Base-by-base conservation (phyloP, 2,329 filamentous ascomycete genomes). In the Seiridium unicorne region DNA sequence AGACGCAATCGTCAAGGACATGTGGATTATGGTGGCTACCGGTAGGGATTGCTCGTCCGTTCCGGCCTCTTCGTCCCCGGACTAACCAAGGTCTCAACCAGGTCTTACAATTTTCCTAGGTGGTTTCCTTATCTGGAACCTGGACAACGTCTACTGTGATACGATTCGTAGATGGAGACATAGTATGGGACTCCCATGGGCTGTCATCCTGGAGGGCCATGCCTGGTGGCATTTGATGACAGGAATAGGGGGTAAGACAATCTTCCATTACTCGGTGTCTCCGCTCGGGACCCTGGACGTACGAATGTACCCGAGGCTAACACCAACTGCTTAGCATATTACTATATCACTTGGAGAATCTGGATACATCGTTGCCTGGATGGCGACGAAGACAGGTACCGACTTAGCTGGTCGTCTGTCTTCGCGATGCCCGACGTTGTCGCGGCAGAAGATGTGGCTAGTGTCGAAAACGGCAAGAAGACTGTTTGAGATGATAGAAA, bases 291-390 rank as follows among this genome's bases (percentile, higher is more conserved):
- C 32, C n/a, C n/a, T 51, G 3, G 10, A 13, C 11, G 32, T 48
- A 44, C 11, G 7, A 3, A 18, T 31, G n/a, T 11, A 32, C 10
- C 11, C 18, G 13, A 18, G 5, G 10, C 54, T 57, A 31, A 57
- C 40, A n/a, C 9, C 7, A 13, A 47, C 10, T 5, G 10, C n/a
- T 18, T 32, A 72, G 91, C 91, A 13, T 96, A 96, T 73, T 90
- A 89, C 70, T 92, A 94, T 71, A 92, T 96, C 66, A 79, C 87
- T 11, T 96, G 92, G 91, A 89, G 91, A 3, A 87, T 93, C 34
- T 94, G 91, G 89, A 81, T 95, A 18, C 85, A 91, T 46, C 87
- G 89, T 63, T 92, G 90, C 67, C 77, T 95, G 55, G 91, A 93
- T 63, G 85, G 87, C 3, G 82, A 82, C 51, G 89, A 92, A 68